Base-by-base conservation (phyloP, 2,329 filamentous ascomycete species). In the Arthroderma sp. region DNA sequence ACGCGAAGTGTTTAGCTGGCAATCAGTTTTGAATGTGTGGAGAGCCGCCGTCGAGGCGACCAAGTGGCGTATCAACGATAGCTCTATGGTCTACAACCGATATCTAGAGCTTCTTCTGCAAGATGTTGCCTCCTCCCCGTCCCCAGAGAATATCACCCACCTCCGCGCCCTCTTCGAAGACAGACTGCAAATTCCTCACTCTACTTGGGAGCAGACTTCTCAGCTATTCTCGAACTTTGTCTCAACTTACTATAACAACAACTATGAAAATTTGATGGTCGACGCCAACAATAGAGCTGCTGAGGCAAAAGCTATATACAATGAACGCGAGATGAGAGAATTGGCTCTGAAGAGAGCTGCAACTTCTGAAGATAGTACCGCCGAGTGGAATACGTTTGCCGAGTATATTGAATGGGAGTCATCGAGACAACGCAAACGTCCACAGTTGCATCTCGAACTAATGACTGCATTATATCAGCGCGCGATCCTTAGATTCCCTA, bases 401-500 rank as follows among this genome's bases (percentile, higher is more conserved):
- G 76, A 83, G 45, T 98, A 98, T 56, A 69, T 96, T 11, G 80
- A 85, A 44, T 95, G 86, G 83, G 91, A 98, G 68, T 74, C 81
- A 55, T 69, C 64, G 6, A 37, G 29, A 4, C 32, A 32, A n/a
- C 32, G 7, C 6, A n/a, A 32, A 10, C n/a, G 32, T 11, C 76
- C 79, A 56, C 71, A 70, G 51, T 71, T 55, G 71, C 70, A 51
- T 68, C 73, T 53, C 60, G 71, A 70, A 27, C 61, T 80, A 9
- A 68, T 73, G 51, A 73, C 72, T 53, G 72, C 74, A 10, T 70
- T 95, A 1, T 94, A 84, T 58, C 80, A 86, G 54, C 79, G 89
- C 47, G 87, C 86, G 15, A 72, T 89, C 64, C 76, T 68, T 60
- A 68, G 81, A 34, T 83, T 94, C 48, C 78, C 83, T 3, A 78